phyloP scores from a whole-genome alignment of 2,329 filamentous ascomycete genomes.

The Colletotrichum somersetense region DNA sequence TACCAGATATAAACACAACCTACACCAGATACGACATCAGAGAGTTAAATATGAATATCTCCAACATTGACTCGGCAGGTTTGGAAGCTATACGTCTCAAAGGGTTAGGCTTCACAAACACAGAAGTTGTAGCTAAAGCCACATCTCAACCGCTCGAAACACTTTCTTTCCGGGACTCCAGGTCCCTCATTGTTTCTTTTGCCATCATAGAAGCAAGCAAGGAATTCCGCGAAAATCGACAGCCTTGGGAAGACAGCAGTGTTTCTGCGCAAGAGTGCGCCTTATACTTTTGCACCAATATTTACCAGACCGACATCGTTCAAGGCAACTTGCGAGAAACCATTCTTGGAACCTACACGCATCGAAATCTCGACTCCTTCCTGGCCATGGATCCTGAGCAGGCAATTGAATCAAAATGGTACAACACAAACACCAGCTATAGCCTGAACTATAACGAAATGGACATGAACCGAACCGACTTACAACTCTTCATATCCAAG shows the following conservation, averaged over 20 bases:
- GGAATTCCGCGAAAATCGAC: neutral
- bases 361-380: neutral
- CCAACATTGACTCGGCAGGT: neutral
- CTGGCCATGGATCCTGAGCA: neutral
- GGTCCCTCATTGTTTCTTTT: neutral
- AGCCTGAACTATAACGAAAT: neutral
- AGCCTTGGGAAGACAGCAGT: neutral
- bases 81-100: neutral
- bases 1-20: neutral
- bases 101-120: neutral
- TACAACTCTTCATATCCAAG: neutral
- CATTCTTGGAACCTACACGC: neutral
- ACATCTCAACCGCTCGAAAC: neutral
- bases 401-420: neutral
- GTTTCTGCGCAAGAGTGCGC: constrained; percentile 1
- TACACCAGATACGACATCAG: constrained; percentile 1
- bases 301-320: neutral
- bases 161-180: neutral
- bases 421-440: neutral
- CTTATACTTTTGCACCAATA: constrained; percentile 1
- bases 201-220: neutral
- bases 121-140: neutral
- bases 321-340: neutral
- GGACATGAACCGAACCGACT: constrained; percentile 5
- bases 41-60: neutral